Conservation (phyloP, 768 basidiomycete species). For the Pleurotus sapidus region DNA sequence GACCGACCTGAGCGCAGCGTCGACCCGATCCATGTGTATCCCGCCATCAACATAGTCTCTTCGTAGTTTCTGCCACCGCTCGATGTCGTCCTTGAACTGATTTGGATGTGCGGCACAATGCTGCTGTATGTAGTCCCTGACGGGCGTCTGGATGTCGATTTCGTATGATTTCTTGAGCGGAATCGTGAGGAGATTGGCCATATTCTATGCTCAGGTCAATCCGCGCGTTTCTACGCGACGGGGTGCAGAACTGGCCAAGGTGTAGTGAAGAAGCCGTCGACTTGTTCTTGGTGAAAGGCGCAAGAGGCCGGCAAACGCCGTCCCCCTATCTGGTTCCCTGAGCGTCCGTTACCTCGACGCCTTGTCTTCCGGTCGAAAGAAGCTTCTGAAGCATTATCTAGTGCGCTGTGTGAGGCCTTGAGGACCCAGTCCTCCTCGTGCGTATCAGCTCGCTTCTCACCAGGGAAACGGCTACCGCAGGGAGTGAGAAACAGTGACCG, state of each 20-base stretch:
- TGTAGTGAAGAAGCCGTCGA: too few relatives aligned
- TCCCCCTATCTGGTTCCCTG: too few relatives aligned
- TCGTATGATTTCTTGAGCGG: slow-evolving; percentile 72
- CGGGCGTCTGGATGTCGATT: slow-evolving; percentile 49
- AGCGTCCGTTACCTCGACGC: too few relatives aligned
- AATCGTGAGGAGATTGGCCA: slow-evolving; percentile 77
- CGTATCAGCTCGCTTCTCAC: neutral
- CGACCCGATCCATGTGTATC: slow-evolving; percentile 55
- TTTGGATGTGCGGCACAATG: slow-evolving; percentile 79
- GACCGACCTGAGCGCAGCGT: slow-evolving; percentile 57
- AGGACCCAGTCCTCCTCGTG: too few relatives aligned
- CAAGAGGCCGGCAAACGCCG: too few relatives aligned
- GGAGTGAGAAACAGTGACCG: slow-evolving; percentile 3
- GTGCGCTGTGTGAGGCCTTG: too few relatives aligned
- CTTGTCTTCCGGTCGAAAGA: too few relatives aligned
- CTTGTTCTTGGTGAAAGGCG: too few relatives aligned
- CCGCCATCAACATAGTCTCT: slow-evolving; percentile 47
- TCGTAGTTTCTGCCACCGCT: slow-evolving; percentile 64
- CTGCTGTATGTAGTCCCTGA: slow-evolving; percentile 65
- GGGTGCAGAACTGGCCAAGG: too few relatives aligned
- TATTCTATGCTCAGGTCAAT: slow-evolving; percentile 22
- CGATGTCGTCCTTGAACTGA: slow-evolving; percentile 77
- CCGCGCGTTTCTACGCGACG: too few relatives aligned
- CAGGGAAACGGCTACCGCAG: neutral
- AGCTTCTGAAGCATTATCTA: too few relatives aligned